Evolutionary conservation across 225 moss, liverwort and hornwort genomes (phyloP).

Genomic region (Neckera pumila): DNA sequence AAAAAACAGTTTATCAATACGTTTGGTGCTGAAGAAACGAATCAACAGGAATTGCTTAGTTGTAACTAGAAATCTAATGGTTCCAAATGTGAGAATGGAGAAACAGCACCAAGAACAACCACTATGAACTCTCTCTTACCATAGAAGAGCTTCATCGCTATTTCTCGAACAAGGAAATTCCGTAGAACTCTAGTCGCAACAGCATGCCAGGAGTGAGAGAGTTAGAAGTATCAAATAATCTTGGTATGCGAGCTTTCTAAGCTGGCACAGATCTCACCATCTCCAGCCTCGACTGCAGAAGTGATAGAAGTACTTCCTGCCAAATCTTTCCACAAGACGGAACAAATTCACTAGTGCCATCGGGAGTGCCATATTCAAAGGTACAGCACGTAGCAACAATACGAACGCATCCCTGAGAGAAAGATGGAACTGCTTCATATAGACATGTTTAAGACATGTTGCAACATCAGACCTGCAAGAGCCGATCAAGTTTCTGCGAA

Average conservation of each 20-base stretch:
- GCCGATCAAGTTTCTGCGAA: background rate
- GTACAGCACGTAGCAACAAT: background rate
- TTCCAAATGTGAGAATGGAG: background rate
- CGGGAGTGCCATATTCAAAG: background rate
- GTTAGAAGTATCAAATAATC: background rate
- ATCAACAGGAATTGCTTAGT: background rate
- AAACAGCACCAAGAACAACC: background rate
- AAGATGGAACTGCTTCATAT: background rate
- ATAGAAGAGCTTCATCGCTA: background rate
- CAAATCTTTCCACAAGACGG: background rate
- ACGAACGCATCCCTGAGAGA: background rate
- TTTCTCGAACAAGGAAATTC: background rate
- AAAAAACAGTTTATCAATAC: background rate
- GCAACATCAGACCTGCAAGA: background rate
- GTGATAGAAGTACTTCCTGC: background rate
- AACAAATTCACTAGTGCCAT: background rate
- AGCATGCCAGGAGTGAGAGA: background rate
- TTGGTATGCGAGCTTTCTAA: background rate
- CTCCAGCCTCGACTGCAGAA: background rate
- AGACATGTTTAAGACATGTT: background rate
- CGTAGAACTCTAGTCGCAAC: background rate
- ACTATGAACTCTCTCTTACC: background rate
- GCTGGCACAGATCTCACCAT: background rate
- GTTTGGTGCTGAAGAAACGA: background rate
- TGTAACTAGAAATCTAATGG: background rate